Evolutionary conservation across 805 yeast species (phyloP).

Genomic region (Kodamaea restingae): DNA sequence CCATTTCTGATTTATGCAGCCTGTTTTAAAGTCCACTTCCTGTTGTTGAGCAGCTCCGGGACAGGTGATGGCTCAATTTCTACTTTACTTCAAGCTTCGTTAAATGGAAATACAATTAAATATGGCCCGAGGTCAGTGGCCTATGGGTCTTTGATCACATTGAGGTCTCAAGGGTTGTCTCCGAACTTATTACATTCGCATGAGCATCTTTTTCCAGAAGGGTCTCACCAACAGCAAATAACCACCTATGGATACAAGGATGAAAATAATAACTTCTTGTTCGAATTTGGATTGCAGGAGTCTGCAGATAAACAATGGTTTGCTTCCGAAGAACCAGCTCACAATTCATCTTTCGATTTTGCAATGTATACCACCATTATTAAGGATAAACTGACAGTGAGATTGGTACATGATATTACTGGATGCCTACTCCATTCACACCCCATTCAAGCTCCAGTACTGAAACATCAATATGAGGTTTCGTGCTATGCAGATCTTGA

Average conservation of each 20-base stretch:
- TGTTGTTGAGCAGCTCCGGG: constrained; percentile 72
- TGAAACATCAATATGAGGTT: constrained; percentile 70
- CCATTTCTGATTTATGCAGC: constrained; percentile 68
- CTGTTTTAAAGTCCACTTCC: constrained; percentile 79
- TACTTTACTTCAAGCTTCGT: constrained; percentile 83
- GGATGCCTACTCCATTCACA: constrained; percentile 83
- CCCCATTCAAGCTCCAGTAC: constrained; percentile 67
- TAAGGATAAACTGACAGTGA: constrained; percentile 60
- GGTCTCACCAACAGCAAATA: constrained; percentile 90
- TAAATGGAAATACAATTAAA: constrained; percentile 61
- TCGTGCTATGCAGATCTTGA: constrained; percentile 77
- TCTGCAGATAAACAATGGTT: constrained; percentile 19
- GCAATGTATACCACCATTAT: constrained; percentile 29
- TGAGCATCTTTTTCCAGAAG: constrained; percentile 78
- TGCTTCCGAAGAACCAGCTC: constrained; percentile 27
- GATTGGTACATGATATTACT: constrained; percentile 68
- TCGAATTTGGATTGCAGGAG: constrained; percentile 66
- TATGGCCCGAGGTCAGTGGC: constrained; percentile 66
- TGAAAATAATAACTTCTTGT: constrained; percentile 91
- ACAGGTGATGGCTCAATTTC: constrained; percentile 92
- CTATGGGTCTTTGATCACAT: constrained; percentile 56
- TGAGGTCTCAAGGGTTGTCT: constrained; percentile 67
- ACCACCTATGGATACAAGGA: constrained; percentile 92
- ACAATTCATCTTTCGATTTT: constrained; percentile 18
- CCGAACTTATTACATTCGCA: constrained; percentile 87